These are phyloP conservation scores for Argentina anserina DNA, from an alignment of 306 rosid species.

Conservation along the genomic window DNA sequence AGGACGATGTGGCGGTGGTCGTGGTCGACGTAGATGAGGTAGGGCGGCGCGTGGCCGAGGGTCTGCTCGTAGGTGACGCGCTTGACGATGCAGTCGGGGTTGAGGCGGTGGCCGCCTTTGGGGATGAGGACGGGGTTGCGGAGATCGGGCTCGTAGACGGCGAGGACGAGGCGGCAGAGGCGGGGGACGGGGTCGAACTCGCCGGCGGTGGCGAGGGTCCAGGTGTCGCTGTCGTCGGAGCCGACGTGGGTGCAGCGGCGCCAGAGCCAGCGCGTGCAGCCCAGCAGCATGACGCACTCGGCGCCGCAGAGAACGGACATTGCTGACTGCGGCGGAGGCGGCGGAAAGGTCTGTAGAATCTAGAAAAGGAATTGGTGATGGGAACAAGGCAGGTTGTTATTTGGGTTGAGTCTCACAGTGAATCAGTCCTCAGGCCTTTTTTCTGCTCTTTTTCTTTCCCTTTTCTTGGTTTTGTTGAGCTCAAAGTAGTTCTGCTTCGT, in stretches of 20 bases:
- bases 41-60: conserved; percentile 64
- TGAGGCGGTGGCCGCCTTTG: conserved; percentile 44
- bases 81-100: conserved; percentile 60
- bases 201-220: conserved; percentile 60
- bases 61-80: conserved; percentile 59
- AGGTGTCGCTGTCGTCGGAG: conserved; percentile 72
- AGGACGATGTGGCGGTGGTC: conserved; percentile 65
- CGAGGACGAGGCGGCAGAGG: conserved; percentile 72
- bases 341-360: background rate
- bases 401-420: too few species aligned
- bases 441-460: too few species aligned
- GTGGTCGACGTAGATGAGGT: conserved; percentile 71
- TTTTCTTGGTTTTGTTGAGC: too few species aligned
- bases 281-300: conserved; percentile 66
- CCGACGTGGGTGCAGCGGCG: conserved; percentile 90
- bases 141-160: conserved; percentile 81
- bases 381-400: too few species aligned
- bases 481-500: too few species aligned
- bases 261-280: conserved; percentile 89
- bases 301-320: conserved; percentile 77
- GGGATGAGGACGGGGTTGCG: conserved; percentile 32
- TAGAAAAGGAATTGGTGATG: background rate
- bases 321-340: too few species aligned
- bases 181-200: conserved; percentile 78
- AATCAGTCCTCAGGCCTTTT: too few species aligned